A percentile compares a stretch with the other conserved stretches of the same genome.
These are phyloP conservation scores for Lachnellula willkommii DNA, from an alignment of 2,329 filamentous ascomycete species.

Conservation along the genomic window DNA sequence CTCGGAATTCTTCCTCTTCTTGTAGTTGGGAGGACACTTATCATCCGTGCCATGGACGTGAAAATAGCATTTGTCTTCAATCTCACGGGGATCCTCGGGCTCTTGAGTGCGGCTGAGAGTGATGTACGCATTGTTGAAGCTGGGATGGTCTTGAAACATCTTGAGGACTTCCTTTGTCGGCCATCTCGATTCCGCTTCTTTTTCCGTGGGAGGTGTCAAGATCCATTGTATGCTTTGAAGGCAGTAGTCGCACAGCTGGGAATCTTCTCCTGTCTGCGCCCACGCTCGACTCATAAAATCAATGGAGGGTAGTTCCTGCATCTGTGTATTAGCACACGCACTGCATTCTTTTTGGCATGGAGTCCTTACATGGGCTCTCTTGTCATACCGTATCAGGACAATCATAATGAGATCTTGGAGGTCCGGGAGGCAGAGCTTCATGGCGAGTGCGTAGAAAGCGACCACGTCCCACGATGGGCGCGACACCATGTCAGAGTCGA, in stretches of 20 bases:
- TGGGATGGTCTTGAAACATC: background rate
- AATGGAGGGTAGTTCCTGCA: background rate
- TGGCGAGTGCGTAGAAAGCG: conserved; percentile 5
- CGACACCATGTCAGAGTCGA: background rate
- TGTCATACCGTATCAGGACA: conserved; percentile 3
- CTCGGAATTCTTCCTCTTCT: background rate
- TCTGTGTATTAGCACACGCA: background rate
- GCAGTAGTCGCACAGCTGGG: background rate
- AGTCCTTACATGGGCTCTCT: background rate
- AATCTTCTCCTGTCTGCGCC: background rate
- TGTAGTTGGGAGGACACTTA: background rate
- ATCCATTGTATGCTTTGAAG: background rate
- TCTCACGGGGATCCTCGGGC: background rate
- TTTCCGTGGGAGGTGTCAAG: too few species aligned
- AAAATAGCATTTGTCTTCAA: background rate
- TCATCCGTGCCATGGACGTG: conserved; percentile 1
- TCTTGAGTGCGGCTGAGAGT: background rate
- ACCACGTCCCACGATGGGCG: conserved; percentile 5
- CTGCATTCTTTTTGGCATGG: background rate
- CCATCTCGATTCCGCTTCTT: background rate
- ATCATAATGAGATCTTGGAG: conserved; percentile 7
- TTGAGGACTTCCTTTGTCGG: background rate
- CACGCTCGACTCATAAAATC: background rate
- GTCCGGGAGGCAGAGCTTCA: conserved; percentile 5
- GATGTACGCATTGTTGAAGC: background rate